phyloP scores from a whole-genome alignment of 2,329 filamentous ascomycete genomes.

The Volutella citrinella region DNA sequence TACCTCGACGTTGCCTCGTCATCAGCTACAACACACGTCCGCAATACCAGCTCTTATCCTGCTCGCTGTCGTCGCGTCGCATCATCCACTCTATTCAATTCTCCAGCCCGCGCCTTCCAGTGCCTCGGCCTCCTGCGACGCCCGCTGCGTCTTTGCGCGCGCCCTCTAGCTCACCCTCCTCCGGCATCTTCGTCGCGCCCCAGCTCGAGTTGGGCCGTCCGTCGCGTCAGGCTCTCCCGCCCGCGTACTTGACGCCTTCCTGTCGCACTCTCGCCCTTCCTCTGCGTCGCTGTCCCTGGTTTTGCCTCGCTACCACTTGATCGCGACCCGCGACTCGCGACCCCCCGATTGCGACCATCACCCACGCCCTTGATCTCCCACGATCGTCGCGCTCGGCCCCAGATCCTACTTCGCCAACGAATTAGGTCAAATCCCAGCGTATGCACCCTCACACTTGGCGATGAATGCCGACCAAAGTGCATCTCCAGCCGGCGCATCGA shows the following conservation, averaged over 20 bases:
- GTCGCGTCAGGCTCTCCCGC: conserved; percentile 2
- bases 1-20: conserved; percentile 8
- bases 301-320: no score
- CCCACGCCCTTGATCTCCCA: conserved; percentile 13
- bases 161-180: no score
- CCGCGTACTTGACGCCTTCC: conserved; percentile 3
- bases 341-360: conserved; percentile 15
- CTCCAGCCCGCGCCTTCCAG: background rate
- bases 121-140: no score
- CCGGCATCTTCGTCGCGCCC: no score
- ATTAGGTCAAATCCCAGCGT: conserved; percentile 19
- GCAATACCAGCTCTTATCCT: no score
- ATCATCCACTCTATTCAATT: background rate
- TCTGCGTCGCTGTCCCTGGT: conserved; percentile 1
- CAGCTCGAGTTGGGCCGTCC: no score
- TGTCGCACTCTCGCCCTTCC: conserved; percentile 9
- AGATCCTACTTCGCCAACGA: conserved; percentile 13
- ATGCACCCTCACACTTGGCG: conserved; percentile 27
- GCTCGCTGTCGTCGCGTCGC: no score
- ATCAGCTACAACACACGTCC: no score
- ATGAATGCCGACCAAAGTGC: conserved; percentile 27
- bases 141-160: no score
- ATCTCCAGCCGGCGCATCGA: conserved; percentile 20
- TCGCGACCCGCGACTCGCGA: conserved; percentile 6
- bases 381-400: conserved; percentile 21